phyloP scores from a whole-genome alignment of 176 grass and related monocot species.

The Aechmea fasciata region DNA sequence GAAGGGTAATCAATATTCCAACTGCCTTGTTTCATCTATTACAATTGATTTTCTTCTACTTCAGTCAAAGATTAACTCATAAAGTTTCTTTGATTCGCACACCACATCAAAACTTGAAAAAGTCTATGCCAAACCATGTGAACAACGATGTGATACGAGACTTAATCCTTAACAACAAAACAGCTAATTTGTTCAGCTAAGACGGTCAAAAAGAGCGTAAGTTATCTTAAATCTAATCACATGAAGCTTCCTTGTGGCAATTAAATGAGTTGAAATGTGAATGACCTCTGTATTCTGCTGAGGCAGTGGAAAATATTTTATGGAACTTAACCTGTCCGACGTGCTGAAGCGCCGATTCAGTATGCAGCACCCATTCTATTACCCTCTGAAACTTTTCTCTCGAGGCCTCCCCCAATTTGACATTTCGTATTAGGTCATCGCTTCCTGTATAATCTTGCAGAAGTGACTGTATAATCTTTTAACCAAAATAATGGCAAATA shows the following conservation, averaged over 20 bases:
- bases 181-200: no score
- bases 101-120: background rate
- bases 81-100: background rate
- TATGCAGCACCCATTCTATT: conserved; percentile 26
- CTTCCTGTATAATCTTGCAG: conserved; percentile 19
- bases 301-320: background rate
- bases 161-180: no score
- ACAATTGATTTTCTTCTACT: background rate
- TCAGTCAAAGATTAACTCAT: background rate
- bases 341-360: conserved; percentile 19
- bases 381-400: conserved; percentile 51
- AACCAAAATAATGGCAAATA: background rate
- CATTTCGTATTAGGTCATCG: conserved; percentile 17
- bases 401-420: conserved; percentile 30
- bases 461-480: background rate
- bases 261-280: conserved; percentile 9
- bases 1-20: no score
- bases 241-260: background rate
- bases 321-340: conserved; percentile 24
- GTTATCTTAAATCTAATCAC: background rate
- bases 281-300: background rate
- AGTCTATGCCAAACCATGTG: background rate
- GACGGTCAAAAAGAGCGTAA: no score
- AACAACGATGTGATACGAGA: background rate
- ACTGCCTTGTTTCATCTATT: no score